Evolutionary conservation across 106 monocot species (phyloP).

Genomic region (Allium fistulosum): DNA sequence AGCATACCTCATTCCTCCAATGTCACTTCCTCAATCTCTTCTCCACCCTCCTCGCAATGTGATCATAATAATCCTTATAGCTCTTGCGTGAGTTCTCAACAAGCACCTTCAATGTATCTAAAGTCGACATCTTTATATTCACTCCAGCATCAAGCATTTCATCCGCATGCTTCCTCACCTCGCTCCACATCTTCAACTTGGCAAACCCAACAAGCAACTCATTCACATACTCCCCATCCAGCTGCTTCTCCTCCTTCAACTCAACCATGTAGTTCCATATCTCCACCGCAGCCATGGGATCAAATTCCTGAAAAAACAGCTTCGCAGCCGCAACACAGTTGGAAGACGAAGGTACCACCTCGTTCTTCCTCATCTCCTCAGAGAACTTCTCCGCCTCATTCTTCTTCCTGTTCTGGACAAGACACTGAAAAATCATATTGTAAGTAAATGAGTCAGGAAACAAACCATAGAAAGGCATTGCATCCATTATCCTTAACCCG

Average conservation of each 20-base stretch:
- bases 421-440: constrained; percentile 60
- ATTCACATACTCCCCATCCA: constrained; percentile 37
- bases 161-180: constrained; percentile 34
- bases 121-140: constrained; percentile 16
- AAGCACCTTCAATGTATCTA: constrained; percentile 43
- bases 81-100: constrained; percentile 33
- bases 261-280: constrained; percentile 36
- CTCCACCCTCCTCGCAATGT: constrained; percentile 38
- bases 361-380: constrained; percentile 81
- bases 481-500: constrained; percentile 49
- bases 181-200: constrained; percentile 38
- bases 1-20: neutral
- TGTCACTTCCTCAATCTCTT: neutral
- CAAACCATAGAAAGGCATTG: constrained; percentile 66
- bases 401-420: constrained; percentile 39
- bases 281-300: constrained; percentile 51
- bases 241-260: constrained; percentile 19
- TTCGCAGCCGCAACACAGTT: constrained; percentile 49
- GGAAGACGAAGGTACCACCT: constrained; percentile 22
- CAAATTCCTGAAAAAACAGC: constrained; percentile 62
- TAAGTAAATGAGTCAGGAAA: constrained; percentile 59
- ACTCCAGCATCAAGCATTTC: constrained; percentile 55
- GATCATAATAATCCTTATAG: constrained; percentile 23
- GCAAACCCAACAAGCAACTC: constrained; percentile 55
- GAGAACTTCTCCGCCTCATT: constrained; percentile 48